Conservation (phyloP, 1,284 basidiomycete genomes). For the Trichosporon faecale region DNA sequence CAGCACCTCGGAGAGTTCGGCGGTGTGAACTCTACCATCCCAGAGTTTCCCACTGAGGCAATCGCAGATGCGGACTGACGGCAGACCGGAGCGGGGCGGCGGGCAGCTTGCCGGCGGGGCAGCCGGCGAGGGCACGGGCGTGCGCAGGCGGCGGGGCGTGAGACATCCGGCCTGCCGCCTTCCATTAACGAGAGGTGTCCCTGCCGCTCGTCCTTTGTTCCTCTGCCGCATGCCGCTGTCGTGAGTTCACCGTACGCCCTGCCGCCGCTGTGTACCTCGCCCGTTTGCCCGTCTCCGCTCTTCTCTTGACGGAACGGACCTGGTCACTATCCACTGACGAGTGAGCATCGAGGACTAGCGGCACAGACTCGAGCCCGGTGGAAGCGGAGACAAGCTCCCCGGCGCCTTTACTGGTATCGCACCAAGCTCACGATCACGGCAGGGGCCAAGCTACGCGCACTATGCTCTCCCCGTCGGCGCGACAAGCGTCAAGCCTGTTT, state of each 20-base stretch:
- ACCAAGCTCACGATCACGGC: background rate
- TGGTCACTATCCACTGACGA: background rate
- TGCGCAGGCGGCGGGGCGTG: background rate
- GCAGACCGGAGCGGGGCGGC: background rate
- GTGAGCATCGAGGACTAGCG: background rate
- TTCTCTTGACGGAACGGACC: background rate
- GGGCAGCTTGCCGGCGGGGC: no score
- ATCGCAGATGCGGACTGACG: background rate
- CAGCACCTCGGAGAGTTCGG: background rate
- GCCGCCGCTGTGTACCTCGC: no score
- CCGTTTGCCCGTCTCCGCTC: background rate
- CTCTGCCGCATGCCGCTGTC: no score
- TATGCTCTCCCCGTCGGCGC: background rate
- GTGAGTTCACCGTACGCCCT: no score
- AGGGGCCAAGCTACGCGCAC: background rate
- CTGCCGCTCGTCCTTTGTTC: no score
- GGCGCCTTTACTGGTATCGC: background rate
- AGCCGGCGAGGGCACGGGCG: no score
- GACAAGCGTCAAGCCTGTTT: conserved; percentile 7
- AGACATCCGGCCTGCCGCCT: background rate
- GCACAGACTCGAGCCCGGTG: no score
- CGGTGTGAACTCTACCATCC: background rate
- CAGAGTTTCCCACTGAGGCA: background rate
- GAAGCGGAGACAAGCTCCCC: no score
- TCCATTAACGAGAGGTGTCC: no score